A percentile compares a stretch with the other conserved stretches of the same genome.
phyloP scores from a whole-genome alignment of 495 filamentous ascomycete genomes.

The Saxophila tyrrhenica region DNA sequence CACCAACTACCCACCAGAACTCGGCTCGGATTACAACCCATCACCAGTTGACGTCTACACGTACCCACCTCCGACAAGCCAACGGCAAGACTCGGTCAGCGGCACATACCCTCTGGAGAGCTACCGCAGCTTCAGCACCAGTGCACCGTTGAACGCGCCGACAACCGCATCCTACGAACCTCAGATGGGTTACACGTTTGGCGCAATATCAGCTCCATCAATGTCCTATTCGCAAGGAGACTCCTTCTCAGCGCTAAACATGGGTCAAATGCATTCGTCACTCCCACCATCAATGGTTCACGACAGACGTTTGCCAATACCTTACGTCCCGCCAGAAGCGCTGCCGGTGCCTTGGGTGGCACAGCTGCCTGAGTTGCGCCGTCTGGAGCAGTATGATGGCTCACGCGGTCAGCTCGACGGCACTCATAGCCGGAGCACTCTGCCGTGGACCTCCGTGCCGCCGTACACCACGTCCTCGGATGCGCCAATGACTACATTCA shows the following conservation, averaged over 20 bases:
- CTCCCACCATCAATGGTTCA: constrained; percentile 19
- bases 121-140: constrained; percentile 13
- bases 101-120: constrained; percentile 15
- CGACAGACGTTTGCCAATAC: constrained; percentile 13
- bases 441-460: constrained; percentile 15
- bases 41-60: constrained; percentile 14
- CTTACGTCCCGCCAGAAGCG: constrained; percentile 4
- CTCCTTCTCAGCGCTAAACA: constrained; percentile 22
- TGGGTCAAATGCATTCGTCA: constrained; percentile 24
- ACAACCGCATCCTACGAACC: constrained; percentile 6
- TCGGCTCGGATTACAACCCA: constrained; percentile 11
- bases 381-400: constrained; percentile 1
- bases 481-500: background rate
- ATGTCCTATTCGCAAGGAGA: constrained; percentile 9
- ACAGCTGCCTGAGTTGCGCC: constrained; percentile 7
- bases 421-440: constrained; percentile 14
- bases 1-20: constrained; percentile 1
- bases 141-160: constrained; percentile 2
- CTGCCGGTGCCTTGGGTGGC: background rate
- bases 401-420: constrained; percentile 10
- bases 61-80: constrained; percentile 2
- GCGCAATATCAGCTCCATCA: constrained; percentile 5
- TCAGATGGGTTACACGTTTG: constrained; percentile 7
- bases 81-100: constrained; percentile 12
- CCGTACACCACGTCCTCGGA: background rate